Evolutionary conservation across 1,284 basidiomycete species (phyloP).

Genomic region (Rhodotorula sp.): DNA sequence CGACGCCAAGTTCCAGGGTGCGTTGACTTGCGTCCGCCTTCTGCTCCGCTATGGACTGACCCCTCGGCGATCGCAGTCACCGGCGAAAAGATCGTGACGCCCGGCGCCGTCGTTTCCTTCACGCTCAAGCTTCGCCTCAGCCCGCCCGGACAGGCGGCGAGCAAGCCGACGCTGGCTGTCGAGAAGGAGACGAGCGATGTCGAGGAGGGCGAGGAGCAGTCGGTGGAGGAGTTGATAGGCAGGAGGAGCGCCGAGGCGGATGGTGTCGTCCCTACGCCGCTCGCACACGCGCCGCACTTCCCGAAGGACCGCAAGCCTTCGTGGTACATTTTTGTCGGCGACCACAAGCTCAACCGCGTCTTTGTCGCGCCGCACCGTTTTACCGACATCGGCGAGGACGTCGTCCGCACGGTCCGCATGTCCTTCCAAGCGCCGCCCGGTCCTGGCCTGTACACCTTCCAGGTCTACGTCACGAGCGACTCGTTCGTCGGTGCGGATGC

Average conservation of each 20-base stretch:
- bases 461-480: constrained; percentile 78
- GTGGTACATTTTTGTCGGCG: constrained; percentile 86
- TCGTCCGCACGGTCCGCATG: constrained; percentile 79
- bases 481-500: constrained; percentile 82
- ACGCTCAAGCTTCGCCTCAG: constrained; percentile 74
- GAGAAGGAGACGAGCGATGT: constrained; percentile 44
- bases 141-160: constrained; percentile 52
- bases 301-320: constrained; percentile 77
- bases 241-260: constrained; percentile 59
- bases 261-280: constrained; percentile 56
- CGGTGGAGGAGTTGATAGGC: constrained; percentile 66
- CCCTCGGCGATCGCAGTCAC: constrained; percentile 61
- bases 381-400: constrained; percentile 65
- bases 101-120: constrained; percentile 84
- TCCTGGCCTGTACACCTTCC: constrained; percentile 84
- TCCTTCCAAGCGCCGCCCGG: constrained; percentile 93
- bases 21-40: constrained; percentile 31
- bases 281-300: constrained; percentile 88
- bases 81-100: constrained; percentile 83
- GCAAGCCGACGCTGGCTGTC: constrained; percentile 49
- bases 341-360: constrained; percentile 82
- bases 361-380: constrained; percentile 82
- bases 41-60: neutral
- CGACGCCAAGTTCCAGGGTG: constrained; percentile 83
- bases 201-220: constrained; percentile 58